phyloP scores from a whole-genome alignment of 306 rosid species.

The Castanea sativa region DNA sequence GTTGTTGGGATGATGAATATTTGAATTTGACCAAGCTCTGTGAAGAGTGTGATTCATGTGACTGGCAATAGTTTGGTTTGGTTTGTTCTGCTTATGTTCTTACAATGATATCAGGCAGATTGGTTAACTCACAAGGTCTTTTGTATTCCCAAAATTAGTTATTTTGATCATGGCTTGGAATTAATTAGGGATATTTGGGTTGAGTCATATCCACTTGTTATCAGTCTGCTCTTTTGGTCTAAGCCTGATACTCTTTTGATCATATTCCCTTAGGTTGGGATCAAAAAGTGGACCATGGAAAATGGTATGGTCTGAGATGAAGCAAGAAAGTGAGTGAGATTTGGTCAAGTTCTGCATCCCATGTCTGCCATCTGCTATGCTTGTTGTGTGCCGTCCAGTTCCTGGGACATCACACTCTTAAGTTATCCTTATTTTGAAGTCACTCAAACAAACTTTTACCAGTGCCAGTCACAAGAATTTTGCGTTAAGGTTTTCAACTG shows the following conservation, averaged over 20 bases:
- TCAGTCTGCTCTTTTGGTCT: not conserved
- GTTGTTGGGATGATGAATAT: not conserved
- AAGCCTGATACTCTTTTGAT: not conserved
- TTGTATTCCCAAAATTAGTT: not conserved
- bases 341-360: constrained; percentile 4
- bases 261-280: constrained; percentile 51
- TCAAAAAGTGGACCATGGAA: constrained; percentile 83
- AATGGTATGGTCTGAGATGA: constrained; percentile 50
- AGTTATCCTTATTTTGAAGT: constrained; percentile 8
- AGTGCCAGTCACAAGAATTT: constrained; percentile 6
- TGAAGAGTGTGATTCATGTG: not conserved
- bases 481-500: not conserved
- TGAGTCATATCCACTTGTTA: not conserved
- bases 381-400: constrained; percentile 2
- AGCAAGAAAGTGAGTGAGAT: constrained; percentile 42
- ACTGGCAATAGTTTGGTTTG: not conserved
- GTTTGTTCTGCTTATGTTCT: not conserved
- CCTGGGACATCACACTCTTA: constrained; percentile 12
- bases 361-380: constrained; percentile 4
- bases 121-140: not conserved
- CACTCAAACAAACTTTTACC: constrained; percentile 1
- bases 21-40: not conserved
- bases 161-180: not conserved
- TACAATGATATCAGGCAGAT: not conserved
- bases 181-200: not conserved